Percentiles rank a stretch among this genome's conserved stretches.
These are phyloP conservation scores for Dacryopinax primogenitus DNA, from an alignment of 768 basidiomycete species.

Conservation along the genomic window DNA sequence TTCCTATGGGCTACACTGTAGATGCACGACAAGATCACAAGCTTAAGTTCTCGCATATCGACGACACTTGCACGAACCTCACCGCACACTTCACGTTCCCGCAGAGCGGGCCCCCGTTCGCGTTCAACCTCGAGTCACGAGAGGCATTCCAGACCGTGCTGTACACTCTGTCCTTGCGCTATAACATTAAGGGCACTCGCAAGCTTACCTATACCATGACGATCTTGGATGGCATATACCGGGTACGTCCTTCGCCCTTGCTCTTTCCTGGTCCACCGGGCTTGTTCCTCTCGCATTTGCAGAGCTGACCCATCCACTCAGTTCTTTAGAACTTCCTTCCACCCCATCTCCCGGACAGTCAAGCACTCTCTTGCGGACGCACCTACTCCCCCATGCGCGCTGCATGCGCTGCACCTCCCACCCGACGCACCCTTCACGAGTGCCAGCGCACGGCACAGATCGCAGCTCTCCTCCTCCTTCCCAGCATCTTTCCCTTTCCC, in stretches of 20 bases:
- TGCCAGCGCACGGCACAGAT: background rate
- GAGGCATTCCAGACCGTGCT: conserved; percentile 8
- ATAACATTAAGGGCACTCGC: background rate
- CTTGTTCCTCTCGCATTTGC: background rate
- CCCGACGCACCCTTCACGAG: background rate
- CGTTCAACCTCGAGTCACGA: background rate
- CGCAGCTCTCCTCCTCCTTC: background rate
- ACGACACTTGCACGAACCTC: background rate
- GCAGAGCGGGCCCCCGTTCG: background rate
- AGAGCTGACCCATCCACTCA: background rate
- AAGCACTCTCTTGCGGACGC: background rate
- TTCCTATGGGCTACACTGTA: background rate
- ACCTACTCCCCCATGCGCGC: background rate
- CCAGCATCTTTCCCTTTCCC: background rate
- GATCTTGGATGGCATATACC: conserved; percentile 1
- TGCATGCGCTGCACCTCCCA: conserved; percentile 3
- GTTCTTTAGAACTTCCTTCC: conserved; percentile 6
- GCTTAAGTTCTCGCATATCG: background rate
- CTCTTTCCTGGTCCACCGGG: background rate
- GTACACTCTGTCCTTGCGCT: background rate
- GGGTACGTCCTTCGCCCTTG: background rate
- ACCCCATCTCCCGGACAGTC: background rate
- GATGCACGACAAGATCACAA: background rate
- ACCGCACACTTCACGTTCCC: conserved; percentile 6
- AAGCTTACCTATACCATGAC: background rate